Evolutionary conservation across 345 rosid genomes (phyloP), one percentile per base, ranked within the genome.

Genomic region (Salix purpurea): DNA sequence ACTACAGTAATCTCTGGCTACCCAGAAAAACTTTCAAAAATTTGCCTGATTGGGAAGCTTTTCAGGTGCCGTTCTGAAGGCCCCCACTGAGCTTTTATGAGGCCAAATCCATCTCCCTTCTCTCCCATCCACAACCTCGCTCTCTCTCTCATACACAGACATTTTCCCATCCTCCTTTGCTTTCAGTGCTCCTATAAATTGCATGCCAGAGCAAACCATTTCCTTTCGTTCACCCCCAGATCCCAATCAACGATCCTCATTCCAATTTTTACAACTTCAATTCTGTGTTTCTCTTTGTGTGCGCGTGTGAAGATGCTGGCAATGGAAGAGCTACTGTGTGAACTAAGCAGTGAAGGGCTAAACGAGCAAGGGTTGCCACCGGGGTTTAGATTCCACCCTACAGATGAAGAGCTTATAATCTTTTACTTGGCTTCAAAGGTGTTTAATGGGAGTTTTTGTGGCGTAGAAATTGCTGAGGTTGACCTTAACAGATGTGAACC

Each of bases 401-500:
- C 99, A 0, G 99, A 96, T 65, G 99, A 96, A 80, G 99, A 96
- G 78, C 98, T 96, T 67, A 80, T 96, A 28, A 91, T 94, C 16
- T 96, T 92, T 78, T 96, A 96, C 81, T 81, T 96, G 30, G 97
- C 95, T 74, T 90, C 99, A 0, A 96, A 96, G 84, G 91, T 96
- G 73, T 90, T 93, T 67, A 81, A 87, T 74, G 96, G 97, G 37
- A 78, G 78, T 80, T 89, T 93, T 52, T 87, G 86, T 48, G 99
- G 95, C 18, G 78, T 96, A 5, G 86, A 90, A 61, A 91, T 96
- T 7, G 87, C 92, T 18, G 99, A 96, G 82, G 87, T 96, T 82
- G 98, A 96, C 77, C 97, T 96, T 58, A 94, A 96, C 74, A 84
- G 94, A 40, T 96, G 97, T 48, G 99, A 96, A 65, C 99, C 98